Base-by-base conservation (phyloP, 1,284 basidiomycete species). In the Papiliotrema fonsecae region DNA sequence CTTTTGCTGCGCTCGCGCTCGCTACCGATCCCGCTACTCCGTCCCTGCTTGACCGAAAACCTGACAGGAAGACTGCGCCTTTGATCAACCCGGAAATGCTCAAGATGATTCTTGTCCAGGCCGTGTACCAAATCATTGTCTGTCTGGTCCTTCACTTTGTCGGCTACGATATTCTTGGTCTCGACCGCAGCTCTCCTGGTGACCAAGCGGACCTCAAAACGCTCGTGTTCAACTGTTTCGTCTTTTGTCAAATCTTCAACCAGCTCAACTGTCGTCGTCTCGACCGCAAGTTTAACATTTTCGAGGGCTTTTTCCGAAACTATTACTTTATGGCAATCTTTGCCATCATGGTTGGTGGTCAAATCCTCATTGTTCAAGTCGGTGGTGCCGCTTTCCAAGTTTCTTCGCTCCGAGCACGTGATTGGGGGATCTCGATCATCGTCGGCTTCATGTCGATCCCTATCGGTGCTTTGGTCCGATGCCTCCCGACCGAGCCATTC, bases 181-280 rank as follows among this genome's bases (percentile, higher is more conserved):
- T 57, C 42, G 75, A 79, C 25, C n/a, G n/a, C n/a, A 51, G 58
- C 45, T 54, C 56, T 44, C 39, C 47, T 19, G 64, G 77, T 32
- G 60, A 63, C 21, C 64, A 70, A n/a, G 67, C 75, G 9, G 75
- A 86, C 48, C 78, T 94, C 11, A 83, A 85, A 61, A 91, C 93
- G 0, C 77, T 97, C 13, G 87, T 97, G 35, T 98, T 98, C 83
- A 98, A 97, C 69, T 62, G 85, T 16, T 98, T 97, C 65, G 94
- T 98, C 39, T 97, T 97, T 73, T 89, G 88, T 43, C 91, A 96
- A 70, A 90, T 97, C 60, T 89, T 77, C 76, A 97, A 97, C 77
- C 92, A 90, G 54, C 74, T 97, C 73, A 97, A 97, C 67, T 90
- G 86, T 58, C 80, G 94, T 49, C 80, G 89, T 37, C 78, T 98